Conservation (phyloP, 2,329 filamentous ascomycete species). For the Trichoderma arundinaceum region DNA sequence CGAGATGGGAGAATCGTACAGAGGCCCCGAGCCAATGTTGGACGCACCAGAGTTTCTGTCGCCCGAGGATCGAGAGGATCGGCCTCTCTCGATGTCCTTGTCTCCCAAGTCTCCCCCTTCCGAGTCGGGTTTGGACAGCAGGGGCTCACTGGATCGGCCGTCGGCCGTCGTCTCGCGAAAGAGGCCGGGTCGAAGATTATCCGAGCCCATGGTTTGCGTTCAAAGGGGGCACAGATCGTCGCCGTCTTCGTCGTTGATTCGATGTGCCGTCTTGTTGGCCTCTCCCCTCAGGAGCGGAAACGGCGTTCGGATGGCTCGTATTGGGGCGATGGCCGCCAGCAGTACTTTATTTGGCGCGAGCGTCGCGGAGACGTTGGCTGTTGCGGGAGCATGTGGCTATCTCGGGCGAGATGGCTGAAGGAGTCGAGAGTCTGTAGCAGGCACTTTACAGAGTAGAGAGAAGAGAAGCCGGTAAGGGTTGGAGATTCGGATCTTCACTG, state of each 20-base stretch:
- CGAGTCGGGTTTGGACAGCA: conserved; percentile 46
- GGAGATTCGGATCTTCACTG: conserved; percentile 19
- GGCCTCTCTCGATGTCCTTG: conserved; percentile 28
- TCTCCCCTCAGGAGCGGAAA: conserved; percentile 38
- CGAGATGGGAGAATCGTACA: conserved; percentile 34
- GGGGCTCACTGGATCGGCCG: conserved; percentile 52
- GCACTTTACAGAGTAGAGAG: conserved; percentile 20
- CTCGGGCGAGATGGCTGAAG: conserved; percentile 30
- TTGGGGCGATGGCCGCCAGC: conserved; percentile 37
- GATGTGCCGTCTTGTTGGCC: conserved; percentile 38
- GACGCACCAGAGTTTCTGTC: conserved; percentile 31
- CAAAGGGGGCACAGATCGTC: conserved; percentile 12
- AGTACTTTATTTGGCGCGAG: conserved; percentile 38
- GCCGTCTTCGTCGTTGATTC: conserved; percentile 40
- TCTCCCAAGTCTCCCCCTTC: conserved; percentile 39
- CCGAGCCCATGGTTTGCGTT: conserved; percentile 49
- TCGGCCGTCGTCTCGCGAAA: conserved; percentile 52
- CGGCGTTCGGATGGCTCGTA: conserved; percentile 38
- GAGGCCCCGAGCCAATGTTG: conserved; percentile 33
- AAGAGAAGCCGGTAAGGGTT: background rate
- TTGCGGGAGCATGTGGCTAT: conserved; percentile 39
- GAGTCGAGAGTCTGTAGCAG: conserved; percentile 24
- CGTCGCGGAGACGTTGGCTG: conserved; percentile 24
- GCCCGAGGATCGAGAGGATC: conserved; percentile 27
- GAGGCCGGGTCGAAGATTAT: conserved; percentile 49